Conservation (phyloP, 345 rosid species). For the thale cress (Arabidopsis thaliana) region TAIR10.1 NC_003070.9:1020501-1021000, state of each 20-base stretch:
- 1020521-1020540: constrained; percentile 81
- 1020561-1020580: constrained; percentile 60
- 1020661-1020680: constrained; percentile 69
- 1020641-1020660: constrained; percentile 70
- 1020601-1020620: not conserved
- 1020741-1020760: constrained; percentile 96
- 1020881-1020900: constrained; percentile 9
- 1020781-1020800: constrained; percentile 98
- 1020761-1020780: constrained; percentile 87
- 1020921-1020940: not conserved
- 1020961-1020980: constrained; percentile 23
- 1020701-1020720: constrained; percentile 91
- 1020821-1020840: constrained; percentile 38
- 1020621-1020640: not conserved
- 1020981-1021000: constrained; percentile 75
- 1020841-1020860: not conserved
- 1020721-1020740: constrained; percentile 99
- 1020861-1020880: not conserved
- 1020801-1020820: constrained; percentile 95
- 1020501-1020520: constrained; percentile 66
- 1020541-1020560: constrained; percentile 84
- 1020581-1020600: not conserved
- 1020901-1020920: not conserved
- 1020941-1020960: not conserved
- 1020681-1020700: constrained; percentile 87